These are phyloP conservation scores for Talaromyces sp. DNA, from an alignment of 2,329 filamentous ascomycete genomes.

Conservation along the genomic window DNA sequence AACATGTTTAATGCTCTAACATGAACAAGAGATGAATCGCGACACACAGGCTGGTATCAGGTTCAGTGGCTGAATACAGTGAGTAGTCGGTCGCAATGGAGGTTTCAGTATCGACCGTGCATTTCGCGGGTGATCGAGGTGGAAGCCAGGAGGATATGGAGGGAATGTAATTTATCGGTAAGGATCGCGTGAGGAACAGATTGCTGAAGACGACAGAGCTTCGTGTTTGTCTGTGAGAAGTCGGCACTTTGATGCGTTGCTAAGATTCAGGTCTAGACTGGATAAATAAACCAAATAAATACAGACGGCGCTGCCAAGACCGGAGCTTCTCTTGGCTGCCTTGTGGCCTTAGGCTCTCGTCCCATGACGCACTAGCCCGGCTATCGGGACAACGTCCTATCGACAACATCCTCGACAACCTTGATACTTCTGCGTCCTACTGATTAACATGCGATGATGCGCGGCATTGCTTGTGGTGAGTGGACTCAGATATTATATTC, in stretches of 20 bases:
- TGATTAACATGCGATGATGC: not conserved
- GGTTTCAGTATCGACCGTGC: not conserved
- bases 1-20: slow-evolving; percentile 32
- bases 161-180: not conserved
- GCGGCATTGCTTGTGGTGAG: not conserved
- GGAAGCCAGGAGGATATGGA: not conserved
- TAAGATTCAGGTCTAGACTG: not conserved
- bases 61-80: not conserved
- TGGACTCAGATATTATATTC: not conserved
- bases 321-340: not conserved
- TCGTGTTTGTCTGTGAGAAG: not conserved
- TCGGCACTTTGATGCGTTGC: not conserved
- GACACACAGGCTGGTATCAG: not conserved
- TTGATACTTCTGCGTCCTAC: not conserved
- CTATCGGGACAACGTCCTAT: not conserved
- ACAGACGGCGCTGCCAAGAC: not conserved
- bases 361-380: not conserved
- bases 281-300: not conserved
- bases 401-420: not conserved
- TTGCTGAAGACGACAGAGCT: not conserved
- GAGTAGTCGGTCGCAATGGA: not conserved
- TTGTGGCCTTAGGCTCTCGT: not conserved
- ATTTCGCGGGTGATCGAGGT: not conserved
- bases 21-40: not conserved
- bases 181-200: not conserved